These are phyloP conservation scores for Arthrobotrys conoides DNA, from an alignment of 2,329 filamentous ascomycete species.

Conservation along the genomic window DNA sequence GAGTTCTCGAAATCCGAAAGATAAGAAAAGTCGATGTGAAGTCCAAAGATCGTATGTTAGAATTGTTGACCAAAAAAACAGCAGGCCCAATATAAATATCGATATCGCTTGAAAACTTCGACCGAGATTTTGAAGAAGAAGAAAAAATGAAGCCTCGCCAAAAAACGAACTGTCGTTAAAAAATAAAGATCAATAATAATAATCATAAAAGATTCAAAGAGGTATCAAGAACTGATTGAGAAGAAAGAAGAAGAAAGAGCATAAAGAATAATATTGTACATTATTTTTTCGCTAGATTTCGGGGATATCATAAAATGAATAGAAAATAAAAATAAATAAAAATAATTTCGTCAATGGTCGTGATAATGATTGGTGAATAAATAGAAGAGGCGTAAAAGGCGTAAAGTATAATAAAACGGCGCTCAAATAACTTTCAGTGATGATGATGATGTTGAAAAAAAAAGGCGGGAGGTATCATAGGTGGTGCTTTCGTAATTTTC, in stretches of 20 bases:
- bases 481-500: conserved; percentile 3
- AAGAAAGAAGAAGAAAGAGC: not conserved
- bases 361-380: conserved; percentile 34
- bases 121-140: not conserved
- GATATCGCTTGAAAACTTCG: conserved; percentile 28
- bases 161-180: conserved; percentile 7
- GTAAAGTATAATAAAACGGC: conserved; percentile 11
- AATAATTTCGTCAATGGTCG: conserved; percentile 50
- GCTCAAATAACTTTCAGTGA: conserved; percentile 38
- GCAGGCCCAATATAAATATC: too few species aligned
- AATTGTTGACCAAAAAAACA: conserved; percentile 20
- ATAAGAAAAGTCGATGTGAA: not conserved
- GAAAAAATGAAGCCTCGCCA: conserved; percentile 8
- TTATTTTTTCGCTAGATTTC: conserved; percentile 60
- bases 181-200: conserved; percentile 2
- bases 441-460: not conserved
- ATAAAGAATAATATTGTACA: conserved; percentile 53
- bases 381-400: conserved; percentile 29
- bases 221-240: conserved; percentile 52
- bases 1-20: not conserved
- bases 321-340: conserved; percentile 8
- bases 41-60: conserved; percentile 57
- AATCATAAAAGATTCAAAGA: conserved; percentile 39
- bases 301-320: conserved; percentile 53
- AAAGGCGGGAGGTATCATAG: conserved; percentile 7